Evolutionary conservation across 2,329 filamentous ascomycete species (phyloP), one percentile per base, ranked within the genome.

Genomic region (Xylariomycetidae sp.): DNA sequence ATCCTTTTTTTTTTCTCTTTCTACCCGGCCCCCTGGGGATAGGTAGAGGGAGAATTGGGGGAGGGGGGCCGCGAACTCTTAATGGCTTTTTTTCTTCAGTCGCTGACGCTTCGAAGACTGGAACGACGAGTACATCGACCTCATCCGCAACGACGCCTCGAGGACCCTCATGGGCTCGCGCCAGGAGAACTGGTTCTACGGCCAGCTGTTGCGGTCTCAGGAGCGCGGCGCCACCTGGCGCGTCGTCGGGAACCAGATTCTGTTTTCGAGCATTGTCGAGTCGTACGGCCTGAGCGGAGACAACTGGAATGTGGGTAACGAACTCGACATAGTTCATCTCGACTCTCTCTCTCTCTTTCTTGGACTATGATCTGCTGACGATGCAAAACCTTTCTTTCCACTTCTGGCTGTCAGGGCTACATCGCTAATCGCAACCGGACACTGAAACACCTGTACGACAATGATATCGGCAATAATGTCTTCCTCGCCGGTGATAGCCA

Each of bases 101-200:
- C n/a, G n/a, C n/a, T n/a, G n/a, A n/a, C n/a, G n/a, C 64, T 69
- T 45, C 19, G 41, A 69, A 40, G 73, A 67, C 42, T 75, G 72
- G 68, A 83, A 84, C 50, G 70, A 69, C 1, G 64, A 75, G 27
- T 84, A 84, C 50, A 63, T 82, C 27, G 66, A 75, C 38, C 48
- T 63, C 2, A 81, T 87, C 38, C 50, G 75, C 13, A 73, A 86
- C 44, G 81, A 88, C 36, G 75, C 80, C 3, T 72, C 77, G 5
- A 74, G 84, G 4, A 74, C 72, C 0, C 61, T 88, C 44, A 87
- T 88, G 82, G 84, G 84, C 3, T 66, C 70, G 2, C 72, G 73
- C 9, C 84, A 88, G 53, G 85, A 88, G 56, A 74, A 76, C 46
- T 88, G 85, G 85, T 81, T 86, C 58, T 84, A 83, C 54, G 67